Evolutionary conservation across 2,329 filamentous ascomycete genomes (phyloP).

Genomic region (Penicillium hesseltinei): DNA sequence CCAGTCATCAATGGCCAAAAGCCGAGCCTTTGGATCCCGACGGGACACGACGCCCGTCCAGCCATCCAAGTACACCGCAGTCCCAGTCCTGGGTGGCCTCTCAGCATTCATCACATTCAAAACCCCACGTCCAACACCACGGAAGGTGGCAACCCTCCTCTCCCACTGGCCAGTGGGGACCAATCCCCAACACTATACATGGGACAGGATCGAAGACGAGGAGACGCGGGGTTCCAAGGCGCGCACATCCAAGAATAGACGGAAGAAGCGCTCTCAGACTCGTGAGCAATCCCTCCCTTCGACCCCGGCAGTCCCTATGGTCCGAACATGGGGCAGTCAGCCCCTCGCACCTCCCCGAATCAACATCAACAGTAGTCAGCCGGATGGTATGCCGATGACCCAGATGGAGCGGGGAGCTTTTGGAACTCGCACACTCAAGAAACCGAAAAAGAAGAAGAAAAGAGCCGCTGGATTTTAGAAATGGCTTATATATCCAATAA

Average conservation of each 20-base stretch:
- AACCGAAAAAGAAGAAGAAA: constrained; percentile 43
- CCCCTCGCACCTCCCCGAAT: constrained; percentile 24
- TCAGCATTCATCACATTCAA: constrained; percentile 33
- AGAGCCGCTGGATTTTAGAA: constrained; percentile 42
- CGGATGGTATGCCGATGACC: constrained; percentile 40
- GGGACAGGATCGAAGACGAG: constrained; percentile 31
- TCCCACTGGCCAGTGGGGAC: constrained; percentile 37
- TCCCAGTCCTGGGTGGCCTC: constrained; percentile 21
- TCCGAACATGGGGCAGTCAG: constrained; percentile 35
- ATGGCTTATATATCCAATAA: background rate
- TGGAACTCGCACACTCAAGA: constrained; percentile 35
- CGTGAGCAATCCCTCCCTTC: constrained; percentile 20
- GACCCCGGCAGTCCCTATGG: constrained; percentile 26
- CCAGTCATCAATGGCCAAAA: background rate
- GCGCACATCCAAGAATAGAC: constrained; percentile 23
- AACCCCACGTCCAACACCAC: constrained; percentile 19
- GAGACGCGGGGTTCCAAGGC: constrained; percentile 16
- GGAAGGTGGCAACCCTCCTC: constrained; percentile 30
- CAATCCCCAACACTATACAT: constrained; percentile 36
- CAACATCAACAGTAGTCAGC: constrained; percentile 36
- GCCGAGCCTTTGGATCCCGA: background rate
- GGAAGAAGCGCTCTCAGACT: constrained; percentile 29
- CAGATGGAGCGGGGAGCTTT: constrained; percentile 42
- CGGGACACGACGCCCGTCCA: background rate
- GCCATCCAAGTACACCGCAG: background rate